A percentile compares a stretch with the other conserved stretches of the same genome.
phyloP scores from a whole-genome alignment of 306 rosid genomes.

The Quercus glauca region DNA sequence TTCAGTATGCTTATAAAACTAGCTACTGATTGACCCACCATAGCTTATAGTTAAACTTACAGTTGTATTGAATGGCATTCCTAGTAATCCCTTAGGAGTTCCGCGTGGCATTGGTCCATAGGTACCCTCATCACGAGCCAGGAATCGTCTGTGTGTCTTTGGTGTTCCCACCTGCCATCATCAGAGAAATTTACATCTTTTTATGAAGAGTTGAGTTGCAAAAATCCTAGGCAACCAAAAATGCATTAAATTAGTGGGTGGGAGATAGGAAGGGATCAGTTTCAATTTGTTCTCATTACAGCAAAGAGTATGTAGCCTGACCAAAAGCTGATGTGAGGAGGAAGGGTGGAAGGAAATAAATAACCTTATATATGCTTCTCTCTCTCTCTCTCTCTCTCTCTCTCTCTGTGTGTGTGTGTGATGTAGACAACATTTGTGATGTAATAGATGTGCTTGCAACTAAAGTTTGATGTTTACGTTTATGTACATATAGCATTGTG shows the following conservation, averaged over 20 bases:
- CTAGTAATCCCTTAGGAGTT: constrained; percentile 81
- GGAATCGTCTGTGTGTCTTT: constrained; percentile 82
- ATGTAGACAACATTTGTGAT: not conserved
- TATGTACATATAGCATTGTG: not conserved
- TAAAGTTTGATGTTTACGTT: not conserved
- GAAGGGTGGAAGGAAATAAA: not conserved
- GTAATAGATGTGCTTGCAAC: not conserved
- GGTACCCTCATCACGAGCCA: constrained; percentile 87
- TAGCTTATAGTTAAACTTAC: constrained; percentile 44
- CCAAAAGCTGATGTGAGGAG: not conserved
- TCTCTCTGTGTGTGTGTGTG: too few species aligned
- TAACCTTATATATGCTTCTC: not conserved
- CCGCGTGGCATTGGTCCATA: constrained; percentile 94
- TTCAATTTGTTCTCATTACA: not conserved
- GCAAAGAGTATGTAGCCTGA: not conserved
- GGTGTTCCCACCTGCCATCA: constrained; percentile 87
- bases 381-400: not conserved
- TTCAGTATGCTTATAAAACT: constrained; percentile 16
- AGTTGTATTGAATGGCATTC: constrained; percentile 97
- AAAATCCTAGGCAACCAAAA: not conserved
- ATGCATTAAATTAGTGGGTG: not conserved
- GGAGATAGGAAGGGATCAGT: not conserved
- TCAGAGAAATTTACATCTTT: constrained; percentile 2
- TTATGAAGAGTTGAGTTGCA: not conserved
- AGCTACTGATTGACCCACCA: constrained; percentile 13